Conservation (phyloP, 1,139 yeast genomes). For the Scheffersomyces illinoinensis region DNA sequence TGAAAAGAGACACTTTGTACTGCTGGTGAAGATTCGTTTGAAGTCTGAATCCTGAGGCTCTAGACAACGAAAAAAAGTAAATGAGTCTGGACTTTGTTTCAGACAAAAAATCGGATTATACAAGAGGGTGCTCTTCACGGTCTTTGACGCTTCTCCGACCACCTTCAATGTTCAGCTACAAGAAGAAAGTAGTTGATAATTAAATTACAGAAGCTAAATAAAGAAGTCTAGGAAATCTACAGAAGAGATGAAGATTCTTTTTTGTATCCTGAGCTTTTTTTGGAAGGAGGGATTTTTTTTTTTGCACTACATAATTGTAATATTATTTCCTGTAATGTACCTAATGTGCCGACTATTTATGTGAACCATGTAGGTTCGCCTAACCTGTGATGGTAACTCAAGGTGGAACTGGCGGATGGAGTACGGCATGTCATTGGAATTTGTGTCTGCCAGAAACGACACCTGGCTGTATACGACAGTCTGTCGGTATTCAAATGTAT, state of each 20-base stretch:
- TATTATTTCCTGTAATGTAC: not conserved
- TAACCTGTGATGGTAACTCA: not conserved
- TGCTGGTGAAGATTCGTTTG: not conserved
- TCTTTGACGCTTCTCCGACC: not conserved
- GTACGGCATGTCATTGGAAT: not conserved
- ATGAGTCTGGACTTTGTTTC: not conserved
- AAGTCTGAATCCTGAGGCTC: not conserved
- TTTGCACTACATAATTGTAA: not conserved
- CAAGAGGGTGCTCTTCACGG: not conserved
- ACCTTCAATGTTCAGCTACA: not conserved
- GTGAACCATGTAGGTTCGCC: not conserved
- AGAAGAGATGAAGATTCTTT: not conserved
- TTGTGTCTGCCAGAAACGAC: not conserved
- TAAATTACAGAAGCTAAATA: not conserved
- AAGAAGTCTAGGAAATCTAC: not conserved
- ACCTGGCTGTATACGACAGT: not conserved
- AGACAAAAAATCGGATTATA: not conserved
- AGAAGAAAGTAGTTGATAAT: not conserved
- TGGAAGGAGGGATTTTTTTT: not conserved
- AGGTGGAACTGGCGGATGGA: not conserved
- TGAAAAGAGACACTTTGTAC: not conserved
- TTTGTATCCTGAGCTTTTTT: not conserved
- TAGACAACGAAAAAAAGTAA: not conserved
- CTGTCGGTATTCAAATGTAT: not conserved
- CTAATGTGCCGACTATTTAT: not conserved